Base-by-base conservation (phyloP, 768 basidiomycete genomes). In the Boletellus ananas region DNA sequence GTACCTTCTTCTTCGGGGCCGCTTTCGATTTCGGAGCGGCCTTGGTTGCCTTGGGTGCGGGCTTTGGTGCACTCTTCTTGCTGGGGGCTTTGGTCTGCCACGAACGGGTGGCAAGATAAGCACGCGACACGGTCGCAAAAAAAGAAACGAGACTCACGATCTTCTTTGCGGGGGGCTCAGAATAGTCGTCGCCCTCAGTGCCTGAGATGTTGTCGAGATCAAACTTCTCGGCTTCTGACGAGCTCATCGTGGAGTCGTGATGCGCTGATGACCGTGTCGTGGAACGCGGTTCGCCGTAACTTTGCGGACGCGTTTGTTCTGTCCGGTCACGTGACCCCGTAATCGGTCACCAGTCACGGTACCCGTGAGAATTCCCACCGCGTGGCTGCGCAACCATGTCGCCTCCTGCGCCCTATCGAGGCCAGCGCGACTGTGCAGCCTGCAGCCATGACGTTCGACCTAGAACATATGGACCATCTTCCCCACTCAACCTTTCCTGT, bases 151-250 rank as follows among this genome's bases (percentile, higher is more conserved):
- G 43, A 8, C 55, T 41, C 33, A 64, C 70, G 42, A 72, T 73
- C 71, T 81, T 81, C 76, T 83, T 84, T 54, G 73, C 70, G 16
- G 75, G 72, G 5, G 85, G 85, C 21, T 25, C 23, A 25, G 73
- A 76, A 63, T 81, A 88, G 59, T 75, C 81, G 0, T 90, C 88
- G 14, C 84, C 87, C 45, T 85, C 88, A 6, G 70, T 73, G 4
- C 71, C 80, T 43, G 82, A 84, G 21, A 79, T 56, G 57, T 77
- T 66, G 53, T 81, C 77, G 43, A 86, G 58, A 55, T 82, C 79
- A 44, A 84, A 89, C 56, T 76, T 79, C 68, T 90, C 88, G 44
- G 68, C 78, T 62, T 85, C 86, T 11, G 85, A 85, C 47, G 84
- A 85, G 68, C 82, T 86, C 88, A 90, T 89, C 47, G 55, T 64